Base-by-base conservation (phyloP, 768 basidiomycete species). In the Mrakia frigida region DNA sequence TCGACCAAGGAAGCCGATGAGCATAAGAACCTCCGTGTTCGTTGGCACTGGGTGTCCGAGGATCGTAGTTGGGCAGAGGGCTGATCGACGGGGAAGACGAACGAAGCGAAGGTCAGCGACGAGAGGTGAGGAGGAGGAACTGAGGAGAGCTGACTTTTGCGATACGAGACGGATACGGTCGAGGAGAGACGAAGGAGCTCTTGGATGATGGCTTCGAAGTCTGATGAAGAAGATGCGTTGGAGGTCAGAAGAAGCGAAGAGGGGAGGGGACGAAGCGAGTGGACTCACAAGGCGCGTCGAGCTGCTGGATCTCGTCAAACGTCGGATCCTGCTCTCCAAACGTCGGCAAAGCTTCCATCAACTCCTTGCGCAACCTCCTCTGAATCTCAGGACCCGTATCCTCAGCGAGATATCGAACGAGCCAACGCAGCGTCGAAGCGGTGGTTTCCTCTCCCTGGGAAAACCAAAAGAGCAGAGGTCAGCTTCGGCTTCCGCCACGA, bases 361-460 rank as follows among this genome's bases (percentile, higher is more conserved):
- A 9, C 33, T 72, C 71, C 28, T 50, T 37, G 13, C 50, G 6
- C 9, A 72, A 33, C 21, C 50, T 53, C 14, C 71, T 28, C 53
- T 72, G 71, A 18, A 72, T 21, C 43, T 56, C n/a, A 3, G 71
- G 71, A 25, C 35, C 56, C 56, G 56, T 56, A 14, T 56, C 59
- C 18, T 72, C 53, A 31, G 71, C 21, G 16, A 72, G 71, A 18
- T 53, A 72, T 14, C 71, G 52, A 35, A 72, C 31, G 21, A 60
- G 53, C 71, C 71, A 72, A 33, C 71, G 53, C 14, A 72, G 13
- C 37, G 71, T 53, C 1, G 71, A 72, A 18, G 71, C 52, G 23
- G 59, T 60, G 6, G 71, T 56, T 72, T 72, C 71, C 35, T 72
- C 71, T 41, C 71, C 71, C 71, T 72, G 13, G 2, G 2, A 14